Percentiles rank a stretch among this genome's conserved stretches.
Conservation (phyloP, 2,329 filamentous ascomycete species). For the Rhynchosporium graminicola region DNA sequence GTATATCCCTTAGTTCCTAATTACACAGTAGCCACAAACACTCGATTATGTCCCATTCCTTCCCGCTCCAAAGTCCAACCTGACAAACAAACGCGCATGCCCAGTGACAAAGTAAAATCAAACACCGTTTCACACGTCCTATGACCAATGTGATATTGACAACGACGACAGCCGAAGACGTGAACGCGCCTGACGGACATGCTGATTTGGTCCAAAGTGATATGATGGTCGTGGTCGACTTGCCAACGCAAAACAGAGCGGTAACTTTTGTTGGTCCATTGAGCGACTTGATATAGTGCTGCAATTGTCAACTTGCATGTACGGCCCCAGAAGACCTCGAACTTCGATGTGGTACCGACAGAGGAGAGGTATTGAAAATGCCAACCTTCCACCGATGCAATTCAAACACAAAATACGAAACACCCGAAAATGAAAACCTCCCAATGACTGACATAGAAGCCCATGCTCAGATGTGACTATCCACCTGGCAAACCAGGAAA, state of each 20-base stretch:
- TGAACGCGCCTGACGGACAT: slow-evolving; percentile 24
- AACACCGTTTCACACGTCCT: background rate
- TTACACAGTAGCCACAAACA: slow-evolving; percentile 1
- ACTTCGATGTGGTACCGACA: slow-evolving; percentile 11
- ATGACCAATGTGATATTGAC: background rate
- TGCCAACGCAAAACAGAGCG: background rate
- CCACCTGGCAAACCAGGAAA: slow-evolving; percentile 3
- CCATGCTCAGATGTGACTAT: slow-evolving; percentile 6
- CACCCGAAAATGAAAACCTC: slow-evolving; percentile 15
- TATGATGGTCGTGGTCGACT: background rate
- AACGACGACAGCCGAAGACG: background rate
- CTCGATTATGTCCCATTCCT: background rate
- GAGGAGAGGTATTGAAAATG: slow-evolving; percentile 24
- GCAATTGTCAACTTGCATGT: background rate
- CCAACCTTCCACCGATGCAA: slow-evolving; percentile 26
- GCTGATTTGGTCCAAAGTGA: slow-evolving; percentile 12
- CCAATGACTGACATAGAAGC: slow-evolving; percentile 15
- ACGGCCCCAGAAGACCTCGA: background rate
- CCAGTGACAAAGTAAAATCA: background rate
- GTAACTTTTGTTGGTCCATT: slow-evolving; percentile 4
- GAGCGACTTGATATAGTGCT: background rate
- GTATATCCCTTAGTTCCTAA: slow-evolving; percentile 6
- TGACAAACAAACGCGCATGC: background rate
- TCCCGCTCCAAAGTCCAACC: background rate
- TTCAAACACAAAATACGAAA: slow-evolving; percentile 9